Conservation (phyloP, 441 rosid genomes). For the Populus hybrid region DNA sequence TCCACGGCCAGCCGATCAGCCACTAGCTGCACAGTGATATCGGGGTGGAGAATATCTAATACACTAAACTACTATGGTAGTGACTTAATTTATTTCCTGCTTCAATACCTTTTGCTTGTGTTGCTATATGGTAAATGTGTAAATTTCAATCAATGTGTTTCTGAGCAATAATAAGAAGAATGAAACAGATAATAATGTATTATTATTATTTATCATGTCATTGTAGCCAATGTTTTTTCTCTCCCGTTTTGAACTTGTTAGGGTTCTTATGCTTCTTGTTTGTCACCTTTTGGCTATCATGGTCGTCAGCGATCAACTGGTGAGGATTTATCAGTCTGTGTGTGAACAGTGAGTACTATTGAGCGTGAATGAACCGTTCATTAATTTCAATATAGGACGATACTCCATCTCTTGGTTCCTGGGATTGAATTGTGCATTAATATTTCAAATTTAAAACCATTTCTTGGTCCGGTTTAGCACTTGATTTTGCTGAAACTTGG, state of each 20-base stretch:
- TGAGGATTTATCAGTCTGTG: background rate
- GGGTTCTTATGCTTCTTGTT: background rate
- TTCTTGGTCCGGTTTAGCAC: background rate
- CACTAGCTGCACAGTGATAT: conserved; percentile 13
- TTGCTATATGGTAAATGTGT: background rate
- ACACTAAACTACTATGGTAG: background rate
- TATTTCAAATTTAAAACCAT: background rate
- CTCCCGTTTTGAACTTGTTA: background rate
- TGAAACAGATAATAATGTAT: background rate
- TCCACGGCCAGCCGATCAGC: conserved; percentile 51
- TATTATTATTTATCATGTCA: background rate
- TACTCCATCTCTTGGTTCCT: background rate
- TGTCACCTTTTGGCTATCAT: background rate
- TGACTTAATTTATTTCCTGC: background rate
- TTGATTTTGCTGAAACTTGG: too few species aligned
- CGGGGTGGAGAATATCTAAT: background rate
- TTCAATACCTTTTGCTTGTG: background rate
- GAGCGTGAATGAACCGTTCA: too few species aligned
- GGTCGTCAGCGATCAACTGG: background rate
- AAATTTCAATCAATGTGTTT: background rate
- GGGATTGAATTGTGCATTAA: background rate
- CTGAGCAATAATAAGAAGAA: background rate
- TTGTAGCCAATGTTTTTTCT: background rate
- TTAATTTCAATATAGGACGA: background rate
- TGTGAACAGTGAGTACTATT: too few species aligned